Conservation (phyloP, 179 eudicot species). For the Vitellaria paradoxa region DNA sequence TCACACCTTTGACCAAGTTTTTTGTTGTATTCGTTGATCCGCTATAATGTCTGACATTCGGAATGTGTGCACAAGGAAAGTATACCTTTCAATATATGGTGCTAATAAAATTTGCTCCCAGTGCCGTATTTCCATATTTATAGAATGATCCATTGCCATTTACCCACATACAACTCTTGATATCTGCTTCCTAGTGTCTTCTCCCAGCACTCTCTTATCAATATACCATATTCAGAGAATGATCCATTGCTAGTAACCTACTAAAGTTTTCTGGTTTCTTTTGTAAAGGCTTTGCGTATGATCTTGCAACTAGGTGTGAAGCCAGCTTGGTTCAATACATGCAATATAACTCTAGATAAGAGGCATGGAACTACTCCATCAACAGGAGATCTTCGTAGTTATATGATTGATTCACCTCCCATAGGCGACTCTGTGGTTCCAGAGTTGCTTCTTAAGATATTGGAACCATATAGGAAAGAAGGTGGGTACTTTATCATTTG, state of each 20-base stretch:
- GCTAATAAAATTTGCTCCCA: not conserved
- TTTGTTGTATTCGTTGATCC: no score
- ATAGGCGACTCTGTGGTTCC: constrained; percentile 88
- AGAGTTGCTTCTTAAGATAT: constrained; percentile 92
- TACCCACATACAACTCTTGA: no score
- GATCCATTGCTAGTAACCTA: no score
- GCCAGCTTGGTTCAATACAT: constrained; percentile 83
- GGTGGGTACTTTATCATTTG: constrained; percentile 36
- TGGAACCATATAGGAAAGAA: constrained; percentile 93
- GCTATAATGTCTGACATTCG: not conserved
- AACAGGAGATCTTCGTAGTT: constrained; percentile 80
- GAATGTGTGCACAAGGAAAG: not conserved
- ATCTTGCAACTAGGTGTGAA: constrained; percentile 91
- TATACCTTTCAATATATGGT: no score
- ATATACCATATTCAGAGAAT: no score
- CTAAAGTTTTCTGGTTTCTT: constrained; percentile 9
- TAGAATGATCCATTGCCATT: no score
- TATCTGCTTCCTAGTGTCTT: no score
- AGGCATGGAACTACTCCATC: constrained; percentile 49
- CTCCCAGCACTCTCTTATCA: no score
- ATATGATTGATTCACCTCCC: constrained; percentile 67
- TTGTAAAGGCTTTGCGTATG: constrained; percentile 79
- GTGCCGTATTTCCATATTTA: no score
- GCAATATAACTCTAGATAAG: constrained; percentile 40
- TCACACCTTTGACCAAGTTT: no score